Evolutionary conservation across 2,329 filamentous ascomycete species (phyloP).

Genomic region (Aphanocladium album): DNA sequence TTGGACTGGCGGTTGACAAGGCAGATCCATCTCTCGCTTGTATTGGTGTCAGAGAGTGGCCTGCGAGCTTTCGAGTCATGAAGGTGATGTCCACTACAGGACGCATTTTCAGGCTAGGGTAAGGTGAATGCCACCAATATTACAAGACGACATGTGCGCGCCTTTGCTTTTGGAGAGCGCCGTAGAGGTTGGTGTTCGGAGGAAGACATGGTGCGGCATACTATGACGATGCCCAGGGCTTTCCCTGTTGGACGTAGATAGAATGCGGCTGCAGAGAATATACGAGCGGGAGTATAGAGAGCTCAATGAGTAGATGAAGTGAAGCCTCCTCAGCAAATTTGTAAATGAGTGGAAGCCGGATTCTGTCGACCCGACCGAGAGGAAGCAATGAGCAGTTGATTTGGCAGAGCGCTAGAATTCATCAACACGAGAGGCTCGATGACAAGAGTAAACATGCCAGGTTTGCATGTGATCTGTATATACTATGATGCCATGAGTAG

Average conservation of each 20-base stretch:
- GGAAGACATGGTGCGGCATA: slow-evolving; percentile 88
- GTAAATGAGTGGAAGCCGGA: not conserved
- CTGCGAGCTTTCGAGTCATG: too few relatives aligned
- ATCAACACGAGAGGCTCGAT: not conserved
- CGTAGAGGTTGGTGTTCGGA: slow-evolving; percentile 66
- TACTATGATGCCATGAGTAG: not conserved
- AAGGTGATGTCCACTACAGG: too few relatives aligned
- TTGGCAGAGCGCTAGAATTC: not conserved
- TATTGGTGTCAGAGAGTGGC: too few relatives aligned
- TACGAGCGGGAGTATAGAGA: not conserved
- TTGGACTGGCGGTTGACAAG: too few relatives aligned
- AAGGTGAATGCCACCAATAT: too few relatives aligned
- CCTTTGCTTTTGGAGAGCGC: slow-evolving; percentile 63
- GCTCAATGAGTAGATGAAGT: not conserved
- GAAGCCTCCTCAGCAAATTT: not conserved
- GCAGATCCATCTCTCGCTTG: too few relatives aligned
- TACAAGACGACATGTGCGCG: not conserved
- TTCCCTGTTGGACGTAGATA: not conserved
- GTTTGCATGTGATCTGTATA: not conserved
- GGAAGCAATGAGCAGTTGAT: not conserved
- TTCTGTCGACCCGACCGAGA: not conserved
- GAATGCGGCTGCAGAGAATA: not conserved
- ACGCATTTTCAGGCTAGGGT: too few relatives aligned
- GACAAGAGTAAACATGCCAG: not conserved
- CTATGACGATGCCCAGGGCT: slow-evolving; percentile 64